Evolutionary conservation across 169 alveolate genomes (phyloP).

Genomic region (Hepatocystis sp.): DNA sequence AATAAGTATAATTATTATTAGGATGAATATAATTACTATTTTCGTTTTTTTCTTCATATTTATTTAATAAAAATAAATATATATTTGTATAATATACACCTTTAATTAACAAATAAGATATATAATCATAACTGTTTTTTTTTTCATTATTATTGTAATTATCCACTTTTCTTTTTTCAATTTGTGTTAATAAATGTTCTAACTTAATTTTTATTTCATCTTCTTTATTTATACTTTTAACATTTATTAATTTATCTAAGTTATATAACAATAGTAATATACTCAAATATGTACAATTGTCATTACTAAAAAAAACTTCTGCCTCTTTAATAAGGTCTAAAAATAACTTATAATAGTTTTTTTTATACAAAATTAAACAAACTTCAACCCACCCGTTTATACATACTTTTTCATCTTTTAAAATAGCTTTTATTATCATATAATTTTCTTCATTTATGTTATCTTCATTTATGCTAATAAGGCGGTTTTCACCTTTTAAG

Average conservation of each 20-base stretch:
- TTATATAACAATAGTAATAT: slow-evolving; percentile 35
- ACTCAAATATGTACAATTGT: too few species aligned
- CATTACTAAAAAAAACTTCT: slow-evolving; percentile 15
- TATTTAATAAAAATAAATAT: slow-evolving; percentile 36
- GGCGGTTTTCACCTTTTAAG: slow-evolving; percentile 2
- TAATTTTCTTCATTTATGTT: slow-evolving; percentile 67
- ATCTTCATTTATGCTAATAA: slow-evolving; percentile 38
- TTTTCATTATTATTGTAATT: neutral
- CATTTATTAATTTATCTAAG: slow-evolving; percentile 38
- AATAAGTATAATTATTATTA: too few species aligned
- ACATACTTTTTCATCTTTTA: slow-evolving; percentile 38
- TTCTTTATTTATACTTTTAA: slow-evolving; percentile 41
- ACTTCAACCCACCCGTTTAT: slow-evolving; percentile 42
- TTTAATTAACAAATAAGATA: slow-evolving; percentile 30
- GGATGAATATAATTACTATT: too few species aligned
- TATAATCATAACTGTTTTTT: slow-evolving; percentile 10
- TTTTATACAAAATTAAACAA: slow-evolving; percentile 18
- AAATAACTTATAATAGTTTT: slow-evolving; percentile 46
- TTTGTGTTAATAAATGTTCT: slow-evolving; percentile 62
- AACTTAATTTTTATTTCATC: slow-evolving; percentile 64
- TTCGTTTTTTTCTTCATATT: slow-evolving; percentile 20
- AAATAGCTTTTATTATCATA: slow-evolving; percentile 12
- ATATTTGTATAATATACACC: slow-evolving; percentile 50
- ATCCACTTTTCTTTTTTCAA: slow-evolving; percentile 33
- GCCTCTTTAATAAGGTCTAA: slow-evolving; percentile 54